These are phyloP conservation scores for Tetratostichococcus sp. DNA, from an alignment of 139 green algal species.

Conservation along the genomic window DNA sequence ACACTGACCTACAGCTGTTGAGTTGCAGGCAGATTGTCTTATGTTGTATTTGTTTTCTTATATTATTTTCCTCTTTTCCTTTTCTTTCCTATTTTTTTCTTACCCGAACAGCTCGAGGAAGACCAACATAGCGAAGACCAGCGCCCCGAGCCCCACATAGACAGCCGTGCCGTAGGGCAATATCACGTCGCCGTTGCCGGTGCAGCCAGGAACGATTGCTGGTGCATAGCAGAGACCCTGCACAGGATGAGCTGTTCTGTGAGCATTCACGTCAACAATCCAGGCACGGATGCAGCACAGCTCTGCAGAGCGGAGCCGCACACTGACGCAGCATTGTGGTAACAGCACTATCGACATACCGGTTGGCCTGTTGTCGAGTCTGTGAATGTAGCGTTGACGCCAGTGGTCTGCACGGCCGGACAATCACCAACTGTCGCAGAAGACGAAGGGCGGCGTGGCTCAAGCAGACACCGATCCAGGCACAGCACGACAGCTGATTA, in stretches of 20 bases:
- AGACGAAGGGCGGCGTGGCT: too few relatives aligned
- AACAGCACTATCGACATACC: background rate
- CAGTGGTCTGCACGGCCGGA: background rate
- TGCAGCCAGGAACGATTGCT: background rate
- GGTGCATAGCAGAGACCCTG: background rate
- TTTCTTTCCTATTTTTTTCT: too few relatives aligned
- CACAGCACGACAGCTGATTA: background rate
- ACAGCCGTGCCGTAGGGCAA: slow-evolving; percentile 2
- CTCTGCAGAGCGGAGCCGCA: too few relatives aligned
- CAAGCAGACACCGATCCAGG: background rate
- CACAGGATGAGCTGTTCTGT: background rate
- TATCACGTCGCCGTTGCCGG: background rate
- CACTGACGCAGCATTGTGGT: too few relatives aligned
- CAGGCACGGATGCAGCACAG: too few relatives aligned
- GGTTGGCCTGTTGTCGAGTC: background rate
- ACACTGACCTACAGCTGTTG: too few relatives aligned
- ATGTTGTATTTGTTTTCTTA: too few relatives aligned
- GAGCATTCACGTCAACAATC: too few relatives aligned
- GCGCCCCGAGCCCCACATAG: slow-evolving; percentile 7
- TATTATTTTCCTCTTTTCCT: too few relatives aligned
- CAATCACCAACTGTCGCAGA: too few relatives aligned
- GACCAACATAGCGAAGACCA: slow-evolving; percentile 8
- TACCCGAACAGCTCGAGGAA: slow-evolving; percentile 19
- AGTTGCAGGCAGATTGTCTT: too few relatives aligned
- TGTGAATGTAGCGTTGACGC: background rate